Percentiles rank a stretch among this genome's conserved stretches.
Conservation (phyloP, 2,329 filamentous ascomycete genomes). For the Canariomyces notabilis region DNA sequence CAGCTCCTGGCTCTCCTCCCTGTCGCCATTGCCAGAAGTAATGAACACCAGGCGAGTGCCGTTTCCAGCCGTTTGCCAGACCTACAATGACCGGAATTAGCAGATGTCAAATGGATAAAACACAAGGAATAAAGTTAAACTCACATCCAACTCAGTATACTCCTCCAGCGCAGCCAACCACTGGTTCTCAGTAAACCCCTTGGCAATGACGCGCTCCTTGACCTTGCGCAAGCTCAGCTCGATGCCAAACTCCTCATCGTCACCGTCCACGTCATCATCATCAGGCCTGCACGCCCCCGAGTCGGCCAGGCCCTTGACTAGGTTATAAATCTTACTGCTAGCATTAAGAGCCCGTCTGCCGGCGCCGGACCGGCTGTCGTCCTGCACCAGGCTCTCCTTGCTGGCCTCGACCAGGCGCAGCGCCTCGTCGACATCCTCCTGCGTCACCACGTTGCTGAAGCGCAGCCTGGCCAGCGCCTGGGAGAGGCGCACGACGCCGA, state of each 20-base stretch:
- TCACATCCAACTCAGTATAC: slow-evolving; percentile 83
- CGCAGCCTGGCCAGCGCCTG: slow-evolving; percentile 90
- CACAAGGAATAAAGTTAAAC: slow-evolving; percentile 36
- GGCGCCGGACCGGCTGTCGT: slow-evolving; percentile 47
- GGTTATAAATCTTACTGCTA: slow-evolving; percentile 87
- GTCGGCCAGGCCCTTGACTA: slow-evolving; percentile 84
- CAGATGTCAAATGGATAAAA: neutral
- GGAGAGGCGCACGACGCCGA: slow-evolving; percentile 86
- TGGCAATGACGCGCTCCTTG: slow-evolving; percentile 85
- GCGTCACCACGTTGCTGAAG: slow-evolving; percentile 78
- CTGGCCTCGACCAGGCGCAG: slow-evolving; percentile 86
- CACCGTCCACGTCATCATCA: slow-evolving; percentile 49
- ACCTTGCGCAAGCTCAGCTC: slow-evolving; percentile 87
- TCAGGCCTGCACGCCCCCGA: slow-evolving; percentile 79
- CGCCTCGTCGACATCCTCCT: slow-evolving; percentile 94
- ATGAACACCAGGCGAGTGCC: slow-evolving; percentile 69
- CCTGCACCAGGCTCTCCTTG: slow-evolving; percentile 81
- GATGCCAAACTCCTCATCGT: slow-evolving; percentile 46
- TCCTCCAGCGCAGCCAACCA: slow-evolving; percentile 82
- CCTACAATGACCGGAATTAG: slow-evolving; percentile 38
- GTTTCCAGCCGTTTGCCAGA: slow-evolving; percentile 73
- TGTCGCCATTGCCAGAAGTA: slow-evolving; percentile 51
- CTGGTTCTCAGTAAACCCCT: slow-evolving; percentile 95
- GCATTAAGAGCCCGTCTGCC: slow-evolving; percentile 66
- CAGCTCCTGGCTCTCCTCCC: slow-evolving; percentile 28